Evolutionary conservation across 2,329 filamentous ascomycete genomes (phyloP), one percentile per base, ranked within the genome.

Genomic region (Rugonectria rugulosa): DNA sequence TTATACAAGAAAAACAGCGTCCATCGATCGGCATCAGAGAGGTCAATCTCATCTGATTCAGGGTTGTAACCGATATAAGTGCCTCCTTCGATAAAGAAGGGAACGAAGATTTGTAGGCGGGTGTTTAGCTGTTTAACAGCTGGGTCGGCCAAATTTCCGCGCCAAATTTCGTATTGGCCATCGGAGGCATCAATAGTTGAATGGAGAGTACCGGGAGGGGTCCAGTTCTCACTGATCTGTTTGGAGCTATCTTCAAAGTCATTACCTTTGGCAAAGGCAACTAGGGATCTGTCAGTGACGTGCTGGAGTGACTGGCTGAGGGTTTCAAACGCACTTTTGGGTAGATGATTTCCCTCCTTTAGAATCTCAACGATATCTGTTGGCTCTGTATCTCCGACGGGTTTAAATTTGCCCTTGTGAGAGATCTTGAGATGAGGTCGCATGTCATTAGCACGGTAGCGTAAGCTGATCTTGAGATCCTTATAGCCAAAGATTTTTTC

Each of bases 81-180:
- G n/a, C 93, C 95, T 23, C 91, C 95, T 73, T 99, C 96, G 59
- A 99, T 97, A 72, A 92, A 96, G 56, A 98, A 81, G 14, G 91
- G 86, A 5, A 93, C 85, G 29, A 96, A 79, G 51, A 97, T 86
- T 75, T 97, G 92, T 61, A 96, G 84, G 47, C 93, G 91, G 58
- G 86, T 86, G 67, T 97, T 80, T 32, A 97, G 78, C 66, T 88
- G 82, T 68, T 85, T 84, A 36, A 96, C 86, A 14, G 81, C 81
- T 0, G 83, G 77, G 69, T 97, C 88, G 3, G 83, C 80, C 47
- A 99, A 79, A 46, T 79, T 89, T 8, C 91, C 89, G 64, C 85
- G 87, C 91, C 93, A 97, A 50, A 98, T 84, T 73, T 97, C 92
- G 70, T 90, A 97, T 20, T 81, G 82, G 49, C 85, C 84, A 40